Conservation (phyloP, 257 asterid genomes). For the Linderniella brevidens region DNA sequence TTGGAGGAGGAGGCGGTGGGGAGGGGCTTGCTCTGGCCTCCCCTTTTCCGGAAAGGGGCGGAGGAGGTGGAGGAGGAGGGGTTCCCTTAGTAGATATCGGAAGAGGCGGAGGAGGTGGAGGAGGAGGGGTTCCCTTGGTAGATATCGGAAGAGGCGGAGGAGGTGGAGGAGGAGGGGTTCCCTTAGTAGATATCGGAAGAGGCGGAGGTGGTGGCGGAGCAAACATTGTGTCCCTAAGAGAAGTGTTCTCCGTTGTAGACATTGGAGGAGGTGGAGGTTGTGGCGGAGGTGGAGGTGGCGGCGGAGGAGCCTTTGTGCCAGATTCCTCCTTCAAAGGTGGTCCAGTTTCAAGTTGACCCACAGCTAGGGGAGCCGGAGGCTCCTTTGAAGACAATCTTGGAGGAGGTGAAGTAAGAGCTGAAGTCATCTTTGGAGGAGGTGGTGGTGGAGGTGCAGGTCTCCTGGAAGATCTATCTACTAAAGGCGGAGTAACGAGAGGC, state of each 20-base stretch:
- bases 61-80: constrained; percentile 16
- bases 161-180: constrained; percentile 13
- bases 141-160: constrained; percentile 13
- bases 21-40: constrained; percentile 14
- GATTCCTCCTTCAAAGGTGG: too few relatives aligned
- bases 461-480: background rate
- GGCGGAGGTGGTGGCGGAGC: constrained; percentile 23
- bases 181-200: constrained; percentile 16
- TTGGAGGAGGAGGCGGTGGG: constrained; percentile 19
- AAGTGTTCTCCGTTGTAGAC: constrained; percentile 8
- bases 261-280: constrained; percentile 14
- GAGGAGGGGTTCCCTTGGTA: constrained; percentile 15
- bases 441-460: constrained; percentile 8
- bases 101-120: constrained; percentile 21
- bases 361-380: constrained; percentile 11
- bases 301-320: constrained; percentile 4
- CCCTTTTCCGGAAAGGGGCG: constrained; percentile 10
- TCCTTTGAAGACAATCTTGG: constrained; percentile 12
- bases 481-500: background rate
- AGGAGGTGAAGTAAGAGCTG: constrained; percentile 17
- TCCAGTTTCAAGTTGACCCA: constrained; percentile 3
- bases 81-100: constrained; percentile 16
- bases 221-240: constrained; percentile 3
- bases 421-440: constrained; percentile 10
- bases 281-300: constrained; percentile 5